Percentiles rank a stretch among this genome's conserved stretches.
Evolutionary conservation across 2,329 filamentous ascomycete genomes (phyloP).

Genomic region (Fusarium sp.): DNA sequence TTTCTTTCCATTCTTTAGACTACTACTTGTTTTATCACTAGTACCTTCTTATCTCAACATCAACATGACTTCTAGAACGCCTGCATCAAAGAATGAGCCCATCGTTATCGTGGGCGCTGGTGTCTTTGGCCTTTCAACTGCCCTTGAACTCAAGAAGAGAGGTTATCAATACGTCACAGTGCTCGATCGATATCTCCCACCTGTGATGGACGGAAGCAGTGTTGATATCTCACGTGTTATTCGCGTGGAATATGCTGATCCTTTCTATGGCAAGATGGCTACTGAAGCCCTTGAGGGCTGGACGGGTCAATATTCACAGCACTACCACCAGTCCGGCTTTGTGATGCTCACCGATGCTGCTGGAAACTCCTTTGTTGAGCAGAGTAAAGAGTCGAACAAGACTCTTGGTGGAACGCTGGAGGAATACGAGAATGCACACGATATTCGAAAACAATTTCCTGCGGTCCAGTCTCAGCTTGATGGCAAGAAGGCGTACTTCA

Average conservation of each 20-base stretch:
- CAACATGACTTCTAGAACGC: constrained; percentile 31
- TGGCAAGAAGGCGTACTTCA: constrained; percentile 43
- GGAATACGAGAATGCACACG: constrained; percentile 41
- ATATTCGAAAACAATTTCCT: constrained; percentile 30
- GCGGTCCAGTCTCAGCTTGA: constrained; percentile 36
- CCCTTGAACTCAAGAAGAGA: constrained; percentile 55
- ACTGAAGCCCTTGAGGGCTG: constrained; percentile 45
- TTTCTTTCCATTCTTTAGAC: background rate
- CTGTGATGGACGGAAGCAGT: constrained; percentile 51
- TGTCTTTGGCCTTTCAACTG: constrained; percentile 62
- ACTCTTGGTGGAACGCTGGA: constrained; percentile 31
- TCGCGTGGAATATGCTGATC: constrained; percentile 70
- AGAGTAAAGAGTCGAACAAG: constrained; percentile 24
- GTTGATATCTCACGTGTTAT: constrained; percentile 56
- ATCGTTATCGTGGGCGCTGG: constrained; percentile 58
- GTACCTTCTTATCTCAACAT: fast-evolving
- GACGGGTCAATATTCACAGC: constrained; percentile 41
- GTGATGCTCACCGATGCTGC: constrained; percentile 42
- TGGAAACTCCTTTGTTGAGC: constrained; percentile 38
- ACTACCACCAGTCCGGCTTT: constrained; percentile 48
- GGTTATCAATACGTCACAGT: constrained; percentile 60
- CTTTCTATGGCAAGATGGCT: constrained; percentile 70
- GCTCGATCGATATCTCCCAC: constrained; percentile 54
- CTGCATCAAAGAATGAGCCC: constrained; percentile 37
- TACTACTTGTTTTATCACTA: background rate